Percentiles rank a stretch among this genome's conserved stretches.
Evolutionary conservation across 441 rosid species (phyloP).

Genomic region (Pelargonium citronellum): DNA sequence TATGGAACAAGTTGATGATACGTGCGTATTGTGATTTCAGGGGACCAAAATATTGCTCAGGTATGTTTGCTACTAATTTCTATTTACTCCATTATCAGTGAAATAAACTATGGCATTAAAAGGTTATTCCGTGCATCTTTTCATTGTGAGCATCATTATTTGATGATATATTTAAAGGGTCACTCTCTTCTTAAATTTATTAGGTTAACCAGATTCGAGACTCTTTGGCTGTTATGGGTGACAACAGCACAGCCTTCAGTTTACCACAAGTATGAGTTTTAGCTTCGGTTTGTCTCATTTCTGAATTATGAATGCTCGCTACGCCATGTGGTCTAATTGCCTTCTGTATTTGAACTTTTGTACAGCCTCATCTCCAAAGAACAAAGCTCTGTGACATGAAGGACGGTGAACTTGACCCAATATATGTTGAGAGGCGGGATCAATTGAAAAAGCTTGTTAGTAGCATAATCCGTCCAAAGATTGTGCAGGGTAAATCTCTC

Average conservation of each 20-base stretch:
- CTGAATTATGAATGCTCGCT: neutral
- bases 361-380: conserved; percentile 93
- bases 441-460: conserved; percentile 72
- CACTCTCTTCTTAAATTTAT: conserved; percentile 18
- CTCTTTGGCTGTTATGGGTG: conserved; percentile 91
- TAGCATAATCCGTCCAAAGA: conserved; percentile 74
- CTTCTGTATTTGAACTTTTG: conserved; percentile 24
- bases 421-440: conserved; percentile 71
- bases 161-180: conserved; percentile 19
- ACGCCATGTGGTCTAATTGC: conserved; percentile 21
- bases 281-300: neutral
- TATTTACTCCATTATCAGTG: conserved; percentile 15
- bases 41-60: conserved; percentile 83
- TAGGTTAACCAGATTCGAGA: conserved; percentile 95
- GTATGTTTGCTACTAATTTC: conserved; percentile 37
- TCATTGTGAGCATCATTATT: neutral
- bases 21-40: conserved; percentile 49
- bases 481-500: conserved; percentile 78
- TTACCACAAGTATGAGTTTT: conserved; percentile 75
- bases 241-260: conserved; percentile 95
- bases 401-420: conserved; percentile 78
- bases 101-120: conserved; percentile 9
- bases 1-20: conserved; percentile 19
- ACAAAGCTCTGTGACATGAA: conserved; percentile 95
- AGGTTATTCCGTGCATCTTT: neutral